These are phyloP conservation scores for Sclerotinia minor DNA, from an alignment of 2,329 filamentous ascomycete genomes.

Conservation along the genomic window DNA sequence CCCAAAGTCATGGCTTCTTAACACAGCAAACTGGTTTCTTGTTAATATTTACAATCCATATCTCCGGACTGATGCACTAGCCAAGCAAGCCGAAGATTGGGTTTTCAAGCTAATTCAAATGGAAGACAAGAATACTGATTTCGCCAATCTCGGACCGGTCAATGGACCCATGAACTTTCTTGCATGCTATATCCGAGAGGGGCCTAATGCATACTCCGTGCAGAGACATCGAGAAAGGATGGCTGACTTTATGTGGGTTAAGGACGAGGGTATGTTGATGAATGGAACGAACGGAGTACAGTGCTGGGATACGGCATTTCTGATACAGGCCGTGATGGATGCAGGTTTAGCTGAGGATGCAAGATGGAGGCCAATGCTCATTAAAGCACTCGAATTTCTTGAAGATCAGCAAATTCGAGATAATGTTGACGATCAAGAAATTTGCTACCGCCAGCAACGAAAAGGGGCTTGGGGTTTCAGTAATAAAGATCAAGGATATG, in stretches of 20 bases:
- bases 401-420: slow-evolving; percentile 90
- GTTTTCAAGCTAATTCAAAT: slow-evolving; percentile 80
- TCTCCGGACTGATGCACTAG: slow-evolving; percentile 65
- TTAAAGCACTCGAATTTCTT: slow-evolving; percentile 78
- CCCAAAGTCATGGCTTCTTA: slow-evolving; percentile 83
- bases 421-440: slow-evolving; percentile 64
- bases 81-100: slow-evolving; percentile 75
- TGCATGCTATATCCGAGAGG: slow-evolving; percentile 80
- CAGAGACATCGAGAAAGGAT: slow-evolving; percentile 77
- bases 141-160: slow-evolving; percentile 81
- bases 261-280: slow-evolving; percentile 85
- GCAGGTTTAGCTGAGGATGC: slow-evolving; percentile 75
- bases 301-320: slow-evolving; percentile 92
- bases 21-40: slow-evolving; percentile 73
- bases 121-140: slow-evolving; percentile 93
- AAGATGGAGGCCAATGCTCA: slow-evolving; percentile 80
- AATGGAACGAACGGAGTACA: slow-evolving; percentile 99
- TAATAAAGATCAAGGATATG: slow-evolving; percentile 88
- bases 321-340: slow-evolving; percentile 78
- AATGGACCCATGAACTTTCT: slow-evolving; percentile 90
- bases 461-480: slow-evolving; percentile 98
- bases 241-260: slow-evolving; percentile 88
- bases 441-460: slow-evolving; percentile 84
- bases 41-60: slow-evolving; percentile 80
- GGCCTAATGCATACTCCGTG: slow-evolving; percentile 70